These are phyloP conservation scores for Chaetomium sp. DNA, from an alignment of 2,329 filamentous ascomycete genomes.

Conservation along the genomic window DNA sequence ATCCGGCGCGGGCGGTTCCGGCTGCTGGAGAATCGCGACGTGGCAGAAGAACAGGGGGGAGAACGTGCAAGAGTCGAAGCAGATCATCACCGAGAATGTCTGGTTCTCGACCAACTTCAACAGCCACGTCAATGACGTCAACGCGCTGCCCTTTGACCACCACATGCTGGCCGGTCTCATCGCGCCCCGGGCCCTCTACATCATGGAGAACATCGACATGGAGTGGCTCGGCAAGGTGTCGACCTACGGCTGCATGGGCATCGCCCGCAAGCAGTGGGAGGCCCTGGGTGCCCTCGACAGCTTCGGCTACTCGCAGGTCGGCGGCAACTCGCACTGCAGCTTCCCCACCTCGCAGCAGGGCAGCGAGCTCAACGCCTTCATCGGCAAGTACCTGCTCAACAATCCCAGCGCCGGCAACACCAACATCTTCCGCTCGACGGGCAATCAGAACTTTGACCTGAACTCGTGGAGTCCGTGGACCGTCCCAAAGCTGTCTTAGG, in stretches of 20 bases:
- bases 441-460: constrained; percentile 30
- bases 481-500: constrained; percentile 29
- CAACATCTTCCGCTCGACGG: constrained; percentile 30
- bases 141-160: constrained; percentile 53
- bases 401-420: constrained; percentile 29
- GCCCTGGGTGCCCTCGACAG: constrained; percentile 50
- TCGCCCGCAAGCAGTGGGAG: constrained; percentile 50
- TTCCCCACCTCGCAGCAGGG: constrained; percentile 49
- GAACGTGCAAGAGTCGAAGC: constrained; percentile 51
- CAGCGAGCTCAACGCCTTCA: constrained; percentile 51
- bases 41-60: constrained; percentile 43
- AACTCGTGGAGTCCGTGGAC: constrained; percentile 33
- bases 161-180: constrained; percentile 55
- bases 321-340: constrained; percentile 52
- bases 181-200: constrained; percentile 51
- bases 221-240: constrained; percentile 55
- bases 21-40: constrained; percentile 46
- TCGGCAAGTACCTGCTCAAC: constrained; percentile 50
- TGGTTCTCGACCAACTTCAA: constrained; percentile 55
- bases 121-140: constrained; percentile 53
- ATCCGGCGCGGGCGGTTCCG: constrained; percentile 51
- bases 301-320: constrained; percentile 54
- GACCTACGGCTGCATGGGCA: constrained; percentile 54
- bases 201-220: constrained; percentile 53
- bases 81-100: constrained; percentile 57